phyloP scores from a whole-genome alignment of 2,329 filamentous ascomycete genomes.

The Colletotrichum nymphaeae region DNA sequence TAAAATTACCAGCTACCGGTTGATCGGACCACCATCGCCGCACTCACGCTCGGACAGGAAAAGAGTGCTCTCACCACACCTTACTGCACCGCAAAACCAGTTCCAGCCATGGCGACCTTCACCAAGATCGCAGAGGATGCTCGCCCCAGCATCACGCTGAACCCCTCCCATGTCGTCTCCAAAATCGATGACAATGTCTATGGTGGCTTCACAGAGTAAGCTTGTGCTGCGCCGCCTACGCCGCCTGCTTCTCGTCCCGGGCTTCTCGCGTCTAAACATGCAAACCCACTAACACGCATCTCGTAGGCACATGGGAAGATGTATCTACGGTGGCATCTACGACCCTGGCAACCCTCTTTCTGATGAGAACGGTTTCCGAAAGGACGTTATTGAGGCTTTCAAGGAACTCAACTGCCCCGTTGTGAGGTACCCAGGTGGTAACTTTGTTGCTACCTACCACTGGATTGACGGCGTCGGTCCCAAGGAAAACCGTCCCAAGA shows the following conservation, averaged over 20 bases:
- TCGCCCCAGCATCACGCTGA: slow-evolving; percentile 72
- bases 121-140: slow-evolving; percentile 73
- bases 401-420: slow-evolving; percentile 81
- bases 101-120: slow-evolving; percentile 74
- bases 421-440: slow-evolving; percentile 84
- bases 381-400: slow-evolving; percentile 80
- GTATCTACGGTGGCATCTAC: slow-evolving; percentile 89
- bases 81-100: not conserved
- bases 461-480: slow-evolving; percentile 87
- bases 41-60: not conserved
- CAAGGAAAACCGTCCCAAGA: slow-evolving; percentile 70
- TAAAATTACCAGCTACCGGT: slow-evolving; percentile 8
- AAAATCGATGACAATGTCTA: slow-evolving; percentile 86
- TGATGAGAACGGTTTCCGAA: slow-evolving; percentile 80
- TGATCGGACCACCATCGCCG: slow-evolving; percentile 5
- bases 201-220: slow-evolving; percentile 85
- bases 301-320: slow-evolving; percentile 84
- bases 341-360: slow-evolving; percentile 80
- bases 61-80: not conserved
- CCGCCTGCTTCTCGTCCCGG: not conserved
- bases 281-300: not conserved
- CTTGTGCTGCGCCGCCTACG: slow-evolving; percentile 23
- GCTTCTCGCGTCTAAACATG: not conserved
- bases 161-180: slow-evolving; percentile 73
- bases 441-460: slow-evolving; percentile 87